phyloP scores from a whole-genome alignment of 2,329 filamentous ascomycete genomes.

The Mycosphaerelloides madeirae region DNA sequence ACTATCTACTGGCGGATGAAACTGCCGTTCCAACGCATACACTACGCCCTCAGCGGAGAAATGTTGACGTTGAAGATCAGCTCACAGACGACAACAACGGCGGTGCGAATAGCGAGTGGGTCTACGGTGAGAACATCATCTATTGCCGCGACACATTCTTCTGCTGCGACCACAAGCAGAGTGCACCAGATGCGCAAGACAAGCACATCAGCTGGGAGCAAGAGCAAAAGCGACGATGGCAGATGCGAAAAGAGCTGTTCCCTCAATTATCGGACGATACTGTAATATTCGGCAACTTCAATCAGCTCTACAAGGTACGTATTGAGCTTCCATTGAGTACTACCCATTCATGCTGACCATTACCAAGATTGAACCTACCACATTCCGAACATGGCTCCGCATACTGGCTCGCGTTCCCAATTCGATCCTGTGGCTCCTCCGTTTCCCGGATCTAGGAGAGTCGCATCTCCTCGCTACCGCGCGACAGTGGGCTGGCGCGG shows the following conservation, averaged over 20 bases:
- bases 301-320: constrained; percentile 92
- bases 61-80: constrained; percentile 67
- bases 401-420: constrained; percentile 83
- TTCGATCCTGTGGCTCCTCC: constrained; percentile 89
- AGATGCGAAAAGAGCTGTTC: constrained; percentile 89
- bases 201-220: constrained; percentile 70
- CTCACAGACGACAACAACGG: constrained; percentile 61
- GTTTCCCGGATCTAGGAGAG: constrained; percentile 91
- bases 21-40: constrained; percentile 80
- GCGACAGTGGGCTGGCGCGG: constrained; percentile 72
- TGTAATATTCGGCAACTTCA: constrained; percentile 95
- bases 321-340: not conserved
- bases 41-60: constrained; percentile 71
- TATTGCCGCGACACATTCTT: constrained; percentile 95
- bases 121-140: constrained; percentile 95
- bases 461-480: constrained; percentile 77
- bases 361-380: constrained; percentile 88
- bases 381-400: constrained; percentile 90
- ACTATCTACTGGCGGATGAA: constrained; percentile 88
- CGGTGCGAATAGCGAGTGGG: constrained; percentile 65
- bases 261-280: constrained; percentile 74
- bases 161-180: constrained; percentile 94
- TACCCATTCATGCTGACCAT: not conserved
- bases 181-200: constrained; percentile 67
- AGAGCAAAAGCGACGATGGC: constrained; percentile 77